Evolutionary conservation across 148 eudicot genomes (phyloP), one percentile per base, ranked within the genome.

Genomic region (Silene latifolia): DNA sequence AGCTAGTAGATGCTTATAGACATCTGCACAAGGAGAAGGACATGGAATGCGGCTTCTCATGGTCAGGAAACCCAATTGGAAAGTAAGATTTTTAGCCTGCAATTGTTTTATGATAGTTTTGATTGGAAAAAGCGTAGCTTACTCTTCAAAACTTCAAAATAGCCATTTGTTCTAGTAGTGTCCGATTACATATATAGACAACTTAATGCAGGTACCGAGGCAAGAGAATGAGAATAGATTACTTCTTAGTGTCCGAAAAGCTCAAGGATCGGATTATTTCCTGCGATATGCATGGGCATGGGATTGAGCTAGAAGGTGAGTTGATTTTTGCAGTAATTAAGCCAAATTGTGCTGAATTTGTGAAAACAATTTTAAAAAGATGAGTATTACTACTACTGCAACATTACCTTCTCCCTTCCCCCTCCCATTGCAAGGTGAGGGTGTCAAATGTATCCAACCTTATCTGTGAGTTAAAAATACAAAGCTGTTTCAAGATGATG

Each of bases 221-320:
- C 79, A 94, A 94, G 85, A 90, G 97, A 85, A 94, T 94, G 98
- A 87, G 98, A 71, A 94, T 94, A 71, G 98, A 94, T 78, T 94
- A 94, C 77, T 87, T 91, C 54, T 17, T 90, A 24, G 92, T 90
- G 48, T 84, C 96, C 5, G 96, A 91, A 77, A 79, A 80, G 80
- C 82, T 91, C 57, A 87, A 85, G 78, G 89, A 90, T 54, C 86
- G 88, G 74, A 94, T 94, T 76, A 83, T 87, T 53, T 79, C 91
- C 24, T 91, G 97, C 77, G 85, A 87, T 78, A 91, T 91, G 81
- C 96, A 94, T 64, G 98, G 98, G 20, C 87, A 82, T 46, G 98
- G 98, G 54, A 89, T 90, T 74, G 98, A 94, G 77, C 81, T 94
- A 71, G 88, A 94, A 79, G 98, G 98, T 93, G 76, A 42, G 63